Base-by-base conservation (phyloP, 108 stramenopile genomes). In the Parmales sp. region DNA sequence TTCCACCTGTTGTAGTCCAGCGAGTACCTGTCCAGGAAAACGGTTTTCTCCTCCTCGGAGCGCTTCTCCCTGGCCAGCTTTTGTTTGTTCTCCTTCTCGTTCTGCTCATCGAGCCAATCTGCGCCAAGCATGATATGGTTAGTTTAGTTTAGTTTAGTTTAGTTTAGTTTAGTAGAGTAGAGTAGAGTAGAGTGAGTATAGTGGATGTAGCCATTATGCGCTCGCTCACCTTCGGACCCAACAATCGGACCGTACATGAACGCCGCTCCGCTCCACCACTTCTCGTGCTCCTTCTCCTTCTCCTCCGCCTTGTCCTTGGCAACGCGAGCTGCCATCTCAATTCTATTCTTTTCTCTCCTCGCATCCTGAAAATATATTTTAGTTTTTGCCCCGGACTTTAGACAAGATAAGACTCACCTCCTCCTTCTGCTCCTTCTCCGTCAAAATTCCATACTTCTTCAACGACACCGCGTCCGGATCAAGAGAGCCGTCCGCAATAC, bases 201-300 rank as follows among this genome's bases (percentile, higher is more conserved):
- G 50, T 19, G 1, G 23, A 1, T 7, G 28, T 3, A 26, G 50
- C 2, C 1, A 1, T 20, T 16, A 1, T 65, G 45, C 3, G 3
- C 28, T 19, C 16, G 7, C 34, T 41, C 37, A 19, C 48, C 66
- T 0, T 28, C 34, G 18, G n/a, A 34, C 1, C 29, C 45, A 0
- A 34, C 54, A 13, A 28, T 60, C 3, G 54, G 54, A 29, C 45
- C 45, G 66, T 48, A 46, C 37, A 64, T 54, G 38, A 26, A 44
- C 16, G 64, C 69, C 0, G 74, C 74, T 16, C 74, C 74, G 37
- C 20, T 23, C 74, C 74, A 74, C 74, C 74, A 74, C 0, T 69
- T 49, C 41, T 38, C 60, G 26, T 16, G 26, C 45, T 74, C 74
- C 22, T 74, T 50, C 1, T 1, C 39, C 37, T 69, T 69, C 28